Base-by-base conservation (phyloP, 306 rosid species). In the Trichosanthes cucumerina region DNA sequence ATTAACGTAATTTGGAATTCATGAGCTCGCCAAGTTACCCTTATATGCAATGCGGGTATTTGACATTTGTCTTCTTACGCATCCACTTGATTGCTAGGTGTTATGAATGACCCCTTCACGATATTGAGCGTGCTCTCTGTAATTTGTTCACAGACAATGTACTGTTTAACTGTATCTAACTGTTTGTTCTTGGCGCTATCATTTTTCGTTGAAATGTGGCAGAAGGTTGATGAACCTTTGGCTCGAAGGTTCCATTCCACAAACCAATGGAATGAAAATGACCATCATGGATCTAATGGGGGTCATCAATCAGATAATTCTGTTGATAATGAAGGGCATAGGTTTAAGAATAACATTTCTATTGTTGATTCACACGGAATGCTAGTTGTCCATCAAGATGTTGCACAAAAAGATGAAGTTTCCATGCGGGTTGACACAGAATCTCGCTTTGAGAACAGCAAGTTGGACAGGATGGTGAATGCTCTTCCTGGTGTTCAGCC, bases 191-290 rank as follows among this genome's bases (percentile, higher is more conserved):
- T 74, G 78, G 33, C 62, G 18, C 16, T 31, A 31, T 74, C 77
- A 28, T 47, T 52, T 74, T 50, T 31, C 28, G 18, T 74, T 19
- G 63, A 60, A 62, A 43, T 60, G 82, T 74, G 76, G 85, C 89
- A 94, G 98, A 91, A 86, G 83, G 82, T 83, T 64, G 83, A 81
- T 53, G 96, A 83, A 56, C 79, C 95, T 46, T 59, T 59, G 66
- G 86, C 84, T 44, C 87, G 46, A 81, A 83, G 86, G 74, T 60
- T 84, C 60, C 86, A 3, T 60, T 79, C 85, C 15, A 85, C 58
- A 69, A 89, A 71, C 64, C 81, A 78, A 12, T 89, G 90, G 97
- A 82, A 78, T 76, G 90, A 80, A 34, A 87, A 31, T 76, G 83
- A 52, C 43, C 34, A 46, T 57, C 88, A 63, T 73, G 85, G 86